Percentiles rank a stretch among this genome's conserved stretches.
phyloP scores from a whole-genome alignment of 352 stramenopile species.

The Globisporangium viniferum region DNA sequence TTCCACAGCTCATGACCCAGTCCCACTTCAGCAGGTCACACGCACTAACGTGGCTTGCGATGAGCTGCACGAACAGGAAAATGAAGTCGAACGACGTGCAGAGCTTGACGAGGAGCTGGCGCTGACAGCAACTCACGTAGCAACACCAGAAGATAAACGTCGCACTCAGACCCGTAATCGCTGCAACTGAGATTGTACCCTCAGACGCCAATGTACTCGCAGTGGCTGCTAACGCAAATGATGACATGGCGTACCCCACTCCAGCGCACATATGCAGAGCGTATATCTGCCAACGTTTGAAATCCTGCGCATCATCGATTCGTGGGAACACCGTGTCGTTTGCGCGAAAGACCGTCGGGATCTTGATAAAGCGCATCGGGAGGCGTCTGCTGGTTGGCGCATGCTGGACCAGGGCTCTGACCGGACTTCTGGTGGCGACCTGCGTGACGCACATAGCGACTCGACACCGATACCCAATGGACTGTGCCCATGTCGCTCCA shows the following conservation, averaged over 20 bases:
- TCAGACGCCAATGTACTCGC: background rate
- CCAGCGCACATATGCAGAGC: background rate
- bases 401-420: background rate
- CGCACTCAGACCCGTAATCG: background rate
- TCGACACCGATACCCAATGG: constrained; percentile 7
- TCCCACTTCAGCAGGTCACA: constrained; percentile 2
- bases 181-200: background rate
- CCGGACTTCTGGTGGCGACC: background rate
- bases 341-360: background rate
- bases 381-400: background rate
- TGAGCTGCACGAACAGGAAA: constrained; percentile 10
- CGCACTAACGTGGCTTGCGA: background rate
- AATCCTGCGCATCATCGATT: background rate
- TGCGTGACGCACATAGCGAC: background rate
- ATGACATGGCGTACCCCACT: background rate
- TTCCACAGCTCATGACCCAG: background rate
- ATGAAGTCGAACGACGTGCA: constrained; percentile 19
- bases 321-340: background rate
- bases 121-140: background rate
- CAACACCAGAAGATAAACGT: background rate
- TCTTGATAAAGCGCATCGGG: constrained; percentile 9
- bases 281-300: background rate
- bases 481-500: constrained; percentile 3
- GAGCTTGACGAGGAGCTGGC: constrained; percentile 2
- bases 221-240: background rate